Evolutionary conservation across 495 filamentous ascomycete genomes (phyloP).

Genomic region (Elaphomyces granulatus): DNA sequence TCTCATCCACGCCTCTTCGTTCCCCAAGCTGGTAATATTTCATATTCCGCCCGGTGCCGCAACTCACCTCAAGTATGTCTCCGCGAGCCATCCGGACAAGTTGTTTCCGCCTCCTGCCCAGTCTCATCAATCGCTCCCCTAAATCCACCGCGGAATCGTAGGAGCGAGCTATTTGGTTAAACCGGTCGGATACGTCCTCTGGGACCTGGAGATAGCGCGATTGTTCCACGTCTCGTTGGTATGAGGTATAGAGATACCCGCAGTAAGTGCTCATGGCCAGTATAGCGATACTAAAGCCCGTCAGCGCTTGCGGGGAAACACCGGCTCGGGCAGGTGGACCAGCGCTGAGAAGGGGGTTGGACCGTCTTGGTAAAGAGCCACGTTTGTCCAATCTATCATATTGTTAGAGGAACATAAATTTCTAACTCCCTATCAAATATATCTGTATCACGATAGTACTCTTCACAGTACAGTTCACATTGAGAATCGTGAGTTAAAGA

Average conservation of each 20-base stretch:
- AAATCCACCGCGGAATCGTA: slow-evolving; percentile 53
- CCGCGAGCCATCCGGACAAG: slow-evolving; percentile 51
- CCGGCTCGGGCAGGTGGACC: slow-evolving; percentile 3
- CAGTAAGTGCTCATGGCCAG: slow-evolving; percentile 37
- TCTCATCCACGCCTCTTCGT: slow-evolving; percentile 53
- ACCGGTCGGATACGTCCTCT: slow-evolving; percentile 40
- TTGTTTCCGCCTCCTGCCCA: slow-evolving; percentile 44
- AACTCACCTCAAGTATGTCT: slow-evolving; percentile 76
- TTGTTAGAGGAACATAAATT: too few species aligned
- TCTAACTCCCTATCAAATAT: too few species aligned
- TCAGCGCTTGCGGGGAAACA: slow-evolving; percentile 24
- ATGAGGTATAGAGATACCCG: slow-evolving; percentile 36
- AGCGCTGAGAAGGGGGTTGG: background rate
- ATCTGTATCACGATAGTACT: too few species aligned
- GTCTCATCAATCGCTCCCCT: slow-evolving; percentile 51
- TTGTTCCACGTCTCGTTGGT: slow-evolving; percentile 25
- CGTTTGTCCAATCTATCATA: background rate
- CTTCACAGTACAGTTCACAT: too few species aligned
- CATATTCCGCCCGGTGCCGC: slow-evolving; percentile 82
- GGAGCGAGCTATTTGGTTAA: slow-evolving; percentile 38
- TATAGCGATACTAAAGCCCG: slow-evolving; percentile 29
- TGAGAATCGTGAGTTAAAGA: too few species aligned
- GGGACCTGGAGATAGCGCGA: slow-evolving; percentile 27
- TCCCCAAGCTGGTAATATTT: slow-evolving; percentile 55
- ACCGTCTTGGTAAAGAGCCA: background rate